Percentiles rank a stretch among this genome's conserved stretches.
phyloP scores from a whole-genome alignment of 306 rosid species.

The Dryas drummondii region DNA sequence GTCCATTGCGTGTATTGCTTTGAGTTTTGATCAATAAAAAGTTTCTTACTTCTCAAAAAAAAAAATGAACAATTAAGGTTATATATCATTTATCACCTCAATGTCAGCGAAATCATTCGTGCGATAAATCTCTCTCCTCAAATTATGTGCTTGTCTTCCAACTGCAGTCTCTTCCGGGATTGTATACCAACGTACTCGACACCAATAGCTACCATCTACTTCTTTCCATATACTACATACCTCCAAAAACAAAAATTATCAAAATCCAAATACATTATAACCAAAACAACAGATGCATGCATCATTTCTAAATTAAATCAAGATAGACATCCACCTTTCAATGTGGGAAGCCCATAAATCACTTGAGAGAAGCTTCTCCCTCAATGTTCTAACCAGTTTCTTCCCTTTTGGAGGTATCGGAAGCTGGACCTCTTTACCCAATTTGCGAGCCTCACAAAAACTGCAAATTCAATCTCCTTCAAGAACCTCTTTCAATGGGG shows the following conservation, averaged over 20 bases:
- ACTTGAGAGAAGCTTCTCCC: slow-evolving; percentile 85
- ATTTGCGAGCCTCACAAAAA: slow-evolving; percentile 65
- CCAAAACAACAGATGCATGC: slow-evolving; percentile 5
- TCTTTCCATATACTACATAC: slow-evolving; percentile 78
- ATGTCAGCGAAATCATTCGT: slow-evolving; percentile 79
- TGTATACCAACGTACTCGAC: slow-evolving; percentile 72
- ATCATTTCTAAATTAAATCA: neutral
- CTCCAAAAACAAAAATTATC: slow-evolving; percentile 13
- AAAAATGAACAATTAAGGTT: slow-evolving; percentile 12
- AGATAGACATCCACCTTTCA: slow-evolving; percentile 37
- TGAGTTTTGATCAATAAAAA: no score
- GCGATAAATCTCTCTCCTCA: slow-evolving; percentile 81
- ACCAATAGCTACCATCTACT: slow-evolving; percentile 64
- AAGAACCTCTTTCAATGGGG: slow-evolving; percentile 74
- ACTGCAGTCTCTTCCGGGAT: slow-evolving; percentile 88
- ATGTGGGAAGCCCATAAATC: slow-evolving; percentile 85
- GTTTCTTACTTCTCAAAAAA: no score
- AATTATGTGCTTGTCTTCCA: slow-evolving; percentile 89
- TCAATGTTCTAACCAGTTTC: slow-evolving; percentile 61
- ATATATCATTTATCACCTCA: slow-evolving; percentile 51
- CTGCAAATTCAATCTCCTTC: slow-evolving; percentile 86
- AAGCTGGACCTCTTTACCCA: slow-evolving; percentile 50
- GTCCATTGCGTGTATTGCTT: no score
- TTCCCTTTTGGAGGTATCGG: slow-evolving; percentile 68
- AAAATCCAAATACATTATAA: slow-evolving; percentile 1